Evolutionary conservation across 139 green algal genomes (phyloP).

Genomic region (Coelastrella sp.): DNA sequence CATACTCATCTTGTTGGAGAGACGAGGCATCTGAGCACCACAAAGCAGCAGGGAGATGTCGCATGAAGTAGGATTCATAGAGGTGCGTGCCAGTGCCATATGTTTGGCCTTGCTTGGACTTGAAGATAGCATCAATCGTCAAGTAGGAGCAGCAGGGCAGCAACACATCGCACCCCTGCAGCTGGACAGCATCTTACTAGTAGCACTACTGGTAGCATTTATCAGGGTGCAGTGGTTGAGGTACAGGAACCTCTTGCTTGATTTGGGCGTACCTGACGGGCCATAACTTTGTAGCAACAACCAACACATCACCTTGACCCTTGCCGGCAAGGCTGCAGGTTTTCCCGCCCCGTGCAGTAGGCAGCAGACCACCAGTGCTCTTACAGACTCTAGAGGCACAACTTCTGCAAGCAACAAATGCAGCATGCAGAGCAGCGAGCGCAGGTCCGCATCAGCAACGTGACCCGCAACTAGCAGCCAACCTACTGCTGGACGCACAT

Average conservation of each 20-base stretch:
- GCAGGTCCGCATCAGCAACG: slow-evolving; percentile 48
- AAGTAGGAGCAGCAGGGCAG: too few species aligned
- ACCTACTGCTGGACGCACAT: slow-evolving; percentile 62
- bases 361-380: slow-evolving; percentile 54
- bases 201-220: too few species aligned
- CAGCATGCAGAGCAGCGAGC: slow-evolving; percentile 42
- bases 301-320: background rate
- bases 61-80: slow-evolving; percentile 40
- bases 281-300: too few species aligned
- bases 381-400: slow-evolving; percentile 64
- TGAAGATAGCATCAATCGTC: too few species aligned
- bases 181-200: too few species aligned
- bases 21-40: too few species aligned
- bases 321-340: background rate
- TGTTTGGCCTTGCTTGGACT: too few species aligned
- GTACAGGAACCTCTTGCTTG: too few species aligned
- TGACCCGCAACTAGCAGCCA: slow-evolving; percentile 60
- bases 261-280: too few species aligned
- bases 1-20: too few species aligned
- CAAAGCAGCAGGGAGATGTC: background rate
- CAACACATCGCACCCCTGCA: too few species aligned
- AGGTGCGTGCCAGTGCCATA: slow-evolving; percentile 2
- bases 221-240: too few species aligned
- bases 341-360: slow-evolving; percentile 22
- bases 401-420: slow-evolving; percentile 51